These are phyloP conservation scores for Cyclostephanos tholiformis DNA, from an alignment of 108 stramenopile species.

Conservation along the genomic window DNA sequence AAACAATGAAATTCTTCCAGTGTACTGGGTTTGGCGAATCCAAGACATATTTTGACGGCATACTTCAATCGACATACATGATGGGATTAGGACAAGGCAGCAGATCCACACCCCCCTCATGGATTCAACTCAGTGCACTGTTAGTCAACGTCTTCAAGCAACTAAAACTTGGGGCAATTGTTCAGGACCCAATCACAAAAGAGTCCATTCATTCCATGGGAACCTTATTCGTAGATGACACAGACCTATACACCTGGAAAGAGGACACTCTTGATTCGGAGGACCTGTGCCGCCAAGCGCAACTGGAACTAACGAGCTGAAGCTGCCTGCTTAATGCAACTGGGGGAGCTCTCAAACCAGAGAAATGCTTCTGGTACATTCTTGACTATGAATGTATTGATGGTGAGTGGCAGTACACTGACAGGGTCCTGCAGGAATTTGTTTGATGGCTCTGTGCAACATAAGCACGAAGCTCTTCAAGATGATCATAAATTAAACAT, in stretches of 20 bases:
- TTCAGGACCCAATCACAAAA: not conserved
- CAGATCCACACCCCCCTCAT: not conserved
- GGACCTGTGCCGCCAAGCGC: too few relatives aligned
- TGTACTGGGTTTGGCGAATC: too few relatives aligned
- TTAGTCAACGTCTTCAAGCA: too few relatives aligned
- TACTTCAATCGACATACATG: not conserved
- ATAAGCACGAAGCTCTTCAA: too few relatives aligned
- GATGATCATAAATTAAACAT: too few relatives aligned
- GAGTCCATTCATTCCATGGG: not conserved
- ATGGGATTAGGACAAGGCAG: slow-evolving; percentile 1
- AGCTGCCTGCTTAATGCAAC: not conserved
- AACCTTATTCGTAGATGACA: not conserved
- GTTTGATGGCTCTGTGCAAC: too few relatives aligned
- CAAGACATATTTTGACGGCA: not conserved
- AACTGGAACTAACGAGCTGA: not conserved
- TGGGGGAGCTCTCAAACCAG: too few relatives aligned
- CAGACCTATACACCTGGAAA: slow-evolving; percentile 2
- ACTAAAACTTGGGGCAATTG: not conserved
- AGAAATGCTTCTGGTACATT: too few relatives aligned
- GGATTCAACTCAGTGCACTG: too few relatives aligned
- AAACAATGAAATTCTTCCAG: too few relatives aligned
- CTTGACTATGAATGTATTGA: too few relatives aligned
- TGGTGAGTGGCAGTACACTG: not conserved
- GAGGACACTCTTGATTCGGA: not conserved
- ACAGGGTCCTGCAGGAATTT: too few relatives aligned